phyloP scores from a whole-genome alignment of 345 rosid genomes.

The Gossypium arboreum region DNA sequence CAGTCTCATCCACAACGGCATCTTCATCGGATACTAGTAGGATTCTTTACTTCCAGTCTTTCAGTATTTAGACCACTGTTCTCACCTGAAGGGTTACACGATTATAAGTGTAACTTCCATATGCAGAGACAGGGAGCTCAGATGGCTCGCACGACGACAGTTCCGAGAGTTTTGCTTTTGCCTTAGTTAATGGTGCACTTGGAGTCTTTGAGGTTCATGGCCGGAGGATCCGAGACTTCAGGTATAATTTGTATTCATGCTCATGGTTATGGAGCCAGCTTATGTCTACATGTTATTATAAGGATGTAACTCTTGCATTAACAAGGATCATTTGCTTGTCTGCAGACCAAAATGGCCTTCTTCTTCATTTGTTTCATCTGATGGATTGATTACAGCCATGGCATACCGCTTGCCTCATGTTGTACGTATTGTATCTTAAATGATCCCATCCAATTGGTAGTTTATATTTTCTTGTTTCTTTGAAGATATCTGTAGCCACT shows the following conservation, averaged over 20 bases:
- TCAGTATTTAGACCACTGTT: slow-evolving; percentile 5
- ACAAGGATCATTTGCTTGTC: slow-evolving; percentile 28
- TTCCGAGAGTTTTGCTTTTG: slow-evolving; percentile 94
- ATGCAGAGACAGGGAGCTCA: slow-evolving; percentile 42
- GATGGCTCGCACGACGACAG: slow-evolving; percentile 72
- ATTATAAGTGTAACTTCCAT: slow-evolving; percentile 22
- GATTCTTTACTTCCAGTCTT: slow-evolving; percentile 26
- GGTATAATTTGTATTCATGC: slow-evolving; percentile 34
- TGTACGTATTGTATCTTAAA: slow-evolving; percentile 46
- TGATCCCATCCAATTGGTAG: neutral
- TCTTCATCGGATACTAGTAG: slow-evolving; percentile 70
- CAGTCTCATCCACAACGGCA: slow-evolving; percentile 39
- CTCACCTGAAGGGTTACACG: neutral
- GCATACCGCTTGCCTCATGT: slow-evolving; percentile 96
- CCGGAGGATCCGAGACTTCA: slow-evolving; percentile 89
- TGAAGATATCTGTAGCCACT: slow-evolving; percentile 17
- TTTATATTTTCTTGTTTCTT: slow-evolving; percentile 19
- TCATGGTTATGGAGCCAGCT: neutral
- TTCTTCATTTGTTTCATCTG: slow-evolving; percentile 86
- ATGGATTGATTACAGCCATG: slow-evolving; percentile 94
- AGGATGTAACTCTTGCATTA: slow-evolving; percentile 3
- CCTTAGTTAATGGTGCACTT: slow-evolving; percentile 94
- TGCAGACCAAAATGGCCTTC: slow-evolving; percentile 98
- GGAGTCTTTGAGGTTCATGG: slow-evolving; percentile 99
- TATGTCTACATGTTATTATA: neutral